phyloP scores from a whole-genome alignment of 2,329 filamentous ascomycete genomes.

The Pseudogymnoascus sp. region DNA sequence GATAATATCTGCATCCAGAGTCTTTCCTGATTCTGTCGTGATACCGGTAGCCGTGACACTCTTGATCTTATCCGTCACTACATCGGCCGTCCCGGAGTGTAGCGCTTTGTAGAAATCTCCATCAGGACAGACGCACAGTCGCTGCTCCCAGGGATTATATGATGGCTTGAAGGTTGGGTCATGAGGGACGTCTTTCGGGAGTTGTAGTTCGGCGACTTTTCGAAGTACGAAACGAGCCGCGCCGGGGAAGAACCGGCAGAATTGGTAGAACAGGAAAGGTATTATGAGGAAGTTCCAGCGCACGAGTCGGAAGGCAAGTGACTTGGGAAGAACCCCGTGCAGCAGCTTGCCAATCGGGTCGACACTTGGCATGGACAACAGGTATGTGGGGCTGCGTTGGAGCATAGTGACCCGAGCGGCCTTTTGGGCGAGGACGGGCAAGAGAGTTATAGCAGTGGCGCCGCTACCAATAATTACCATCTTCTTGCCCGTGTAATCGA shows the following conservation, averaged over 20 bases:
- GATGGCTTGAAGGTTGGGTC: slow-evolving; percentile 58
- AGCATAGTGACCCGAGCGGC: slow-evolving; percentile 68
- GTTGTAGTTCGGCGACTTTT: slow-evolving; percentile 36
- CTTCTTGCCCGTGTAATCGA: slow-evolving; percentile 57
- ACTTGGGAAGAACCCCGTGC: slow-evolving; percentile 35
- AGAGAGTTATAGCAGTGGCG: slow-evolving; percentile 70
- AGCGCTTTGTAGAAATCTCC: slow-evolving; percentile 50
- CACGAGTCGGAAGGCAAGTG: slow-evolving; percentile 39
- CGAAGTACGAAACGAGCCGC: slow-evolving; percentile 42
- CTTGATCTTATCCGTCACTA: slow-evolving; percentile 48
- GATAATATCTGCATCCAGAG: slow-evolving; percentile 57
- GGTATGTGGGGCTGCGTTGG: slow-evolving; percentile 69
- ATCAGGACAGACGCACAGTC: slow-evolving; percentile 59
- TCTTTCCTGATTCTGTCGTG: slow-evolving; percentile 25
- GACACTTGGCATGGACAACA: slow-evolving; percentile 42
- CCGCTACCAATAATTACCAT: slow-evolving; percentile 63
- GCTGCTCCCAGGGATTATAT: slow-evolving; percentile 66
- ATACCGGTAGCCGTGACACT: slow-evolving; percentile 43
- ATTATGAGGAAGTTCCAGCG: slow-evolving; percentile 45
- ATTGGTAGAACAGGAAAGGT: slow-evolving; percentile 40
- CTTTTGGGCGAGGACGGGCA: slow-evolving; percentile 61
- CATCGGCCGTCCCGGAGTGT: slow-evolving; percentile 36
- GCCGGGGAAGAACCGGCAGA: slow-evolving; percentile 47
- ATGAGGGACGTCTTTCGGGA: slow-evolving; percentile 47
- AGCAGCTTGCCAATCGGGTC: slow-evolving; percentile 17